Conservation (phyloP, 2,329 filamentous ascomycete species). For the Trichoderma sp. region DNA sequence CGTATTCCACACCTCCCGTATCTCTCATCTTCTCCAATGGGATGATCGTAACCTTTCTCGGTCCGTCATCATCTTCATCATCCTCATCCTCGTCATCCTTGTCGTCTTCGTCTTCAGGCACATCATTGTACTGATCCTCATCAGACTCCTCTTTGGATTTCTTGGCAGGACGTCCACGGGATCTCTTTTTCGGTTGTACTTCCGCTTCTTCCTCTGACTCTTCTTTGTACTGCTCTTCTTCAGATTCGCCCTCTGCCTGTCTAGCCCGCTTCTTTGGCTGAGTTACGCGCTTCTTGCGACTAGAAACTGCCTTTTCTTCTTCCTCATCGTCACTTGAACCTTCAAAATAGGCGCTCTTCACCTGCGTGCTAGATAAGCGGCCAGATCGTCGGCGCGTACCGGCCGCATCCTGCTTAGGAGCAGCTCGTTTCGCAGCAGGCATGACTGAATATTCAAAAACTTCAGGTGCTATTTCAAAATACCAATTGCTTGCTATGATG, state of each 20-base stretch:
- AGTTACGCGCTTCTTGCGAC: constrained; percentile 28
- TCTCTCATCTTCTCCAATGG: constrained; percentile 41
- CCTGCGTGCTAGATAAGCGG: constrained; percentile 46
- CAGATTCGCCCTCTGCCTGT: constrained; percentile 24
- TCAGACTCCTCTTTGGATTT: constrained; percentile 26
- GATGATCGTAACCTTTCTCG: constrained; percentile 38
- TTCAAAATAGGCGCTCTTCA: constrained; percentile 57
- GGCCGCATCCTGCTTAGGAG: constrained; percentile 30
- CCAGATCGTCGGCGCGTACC: constrained; percentile 48
- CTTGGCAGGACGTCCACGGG: constrained; percentile 24
- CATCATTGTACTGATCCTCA: constrained; percentile 28
- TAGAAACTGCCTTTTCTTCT: not conserved
- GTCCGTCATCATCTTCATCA: constrained; percentile 41
- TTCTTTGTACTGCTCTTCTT: constrained; percentile 29
- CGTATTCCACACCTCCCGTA: constrained; percentile 45
- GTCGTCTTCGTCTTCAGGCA: constrained; percentile 29
- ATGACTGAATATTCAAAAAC: constrained; percentile 30
- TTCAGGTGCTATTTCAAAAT: not conserved
- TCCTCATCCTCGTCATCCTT: constrained; percentile 33
- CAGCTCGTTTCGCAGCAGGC: constrained; percentile 44
- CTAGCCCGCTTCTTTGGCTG: constrained; percentile 28
- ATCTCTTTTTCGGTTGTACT: constrained; percentile 32
- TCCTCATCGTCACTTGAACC: constrained; percentile 32
- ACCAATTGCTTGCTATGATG: not conserved
- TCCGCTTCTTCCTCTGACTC: constrained; percentile 28